A percentile compares a stretch with the other conserved stretches of the same genome.
phyloP scores from a whole-genome alignment of 495 filamentous ascomycete species.

The Hyaloscypha bicolor region DNA sequence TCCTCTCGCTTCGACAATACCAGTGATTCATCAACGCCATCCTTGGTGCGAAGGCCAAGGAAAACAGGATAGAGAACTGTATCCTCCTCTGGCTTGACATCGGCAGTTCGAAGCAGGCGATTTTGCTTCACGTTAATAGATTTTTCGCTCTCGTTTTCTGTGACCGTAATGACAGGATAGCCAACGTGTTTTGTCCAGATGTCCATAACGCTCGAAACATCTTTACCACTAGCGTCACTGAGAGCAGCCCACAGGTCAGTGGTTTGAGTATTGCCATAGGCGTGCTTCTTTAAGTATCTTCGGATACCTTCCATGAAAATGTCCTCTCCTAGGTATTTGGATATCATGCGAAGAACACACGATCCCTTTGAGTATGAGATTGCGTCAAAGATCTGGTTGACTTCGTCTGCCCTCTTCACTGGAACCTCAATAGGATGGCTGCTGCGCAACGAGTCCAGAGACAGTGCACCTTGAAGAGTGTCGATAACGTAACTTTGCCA shows the following conservation, averaged over 20 bases:
- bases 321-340: conserved; percentile 91
- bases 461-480: conserved; percentile 83
- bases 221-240: conserved; percentile 87
- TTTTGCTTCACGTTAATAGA: conserved; percentile 73
- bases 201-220: conserved; percentile 76
- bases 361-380: conserved; percentile 98
- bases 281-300: conserved; percentile 91
- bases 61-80: conserved; percentile 76
- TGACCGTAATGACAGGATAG: conserved; percentile 72
- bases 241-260: conserved; percentile 90
- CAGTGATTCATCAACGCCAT: conserved; percentile 61
- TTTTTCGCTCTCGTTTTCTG: conserved; percentile 57
- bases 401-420: conserved; percentile 90
- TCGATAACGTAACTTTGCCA: conserved; percentile 95
- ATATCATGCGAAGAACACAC: conserved; percentile 96
- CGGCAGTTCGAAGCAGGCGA: conserved; percentile 72
- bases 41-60: conserved; percentile 67
- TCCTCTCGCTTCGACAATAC: conserved; percentile 73
- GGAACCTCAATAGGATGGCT: conserved; percentile 90
- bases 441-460: conserved; percentile 87
- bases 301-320: conserved; percentile 91
- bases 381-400: conserved; percentile 98
- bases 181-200: conserved; percentile 82
- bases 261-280: conserved; percentile 83
- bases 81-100: conserved; percentile 83